Base-by-base conservation (phyloP, 2,329 filamentous ascomycete species). In the Epicoccum nigrum region DNA sequence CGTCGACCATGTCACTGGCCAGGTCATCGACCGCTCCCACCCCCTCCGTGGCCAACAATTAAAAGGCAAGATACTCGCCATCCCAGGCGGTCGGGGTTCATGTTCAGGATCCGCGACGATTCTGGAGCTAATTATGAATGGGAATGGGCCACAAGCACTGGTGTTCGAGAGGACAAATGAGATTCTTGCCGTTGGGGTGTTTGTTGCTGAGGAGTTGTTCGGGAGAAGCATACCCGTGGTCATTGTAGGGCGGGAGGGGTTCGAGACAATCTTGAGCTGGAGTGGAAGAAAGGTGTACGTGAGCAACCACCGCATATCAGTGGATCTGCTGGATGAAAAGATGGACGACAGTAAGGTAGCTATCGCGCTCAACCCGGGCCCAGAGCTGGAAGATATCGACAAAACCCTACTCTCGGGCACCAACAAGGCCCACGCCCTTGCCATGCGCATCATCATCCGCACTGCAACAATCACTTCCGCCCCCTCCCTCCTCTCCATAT, bases 31-130 rank as follows among this genome's bases (percentile, higher is more conserved):
- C 45, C 68, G 64, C 1, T 75, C 77, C 31, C 77, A 80, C 45
- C 73, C 74, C 0, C 57, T 81, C 2, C 58, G 55, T 6, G 76
- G 76, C 0, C 27, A 62, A 5, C 55, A 40, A 13, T 48, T 80
- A 0, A 55, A 65, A 3, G 63, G 61, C 9, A 59, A 60, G 0
- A 60, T 80, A 1, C 64, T 81, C 0, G 78, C 74, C 1, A 76
- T 80, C 12, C 77, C 79, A 0, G 63, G 72, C 15, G 72, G 78
- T n/a, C 72, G 77, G 16, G 77, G 78, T 2, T 81, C 79, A 6
- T 81, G 77, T 33, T 71, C 75, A 0, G 79, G 77, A 0, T 80
- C 78, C 12, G 70, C 69, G 1, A 73, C 76, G 1, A 68, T 80
- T n/a, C 55, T 81, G 5, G 77, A 81, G 54, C 56, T 80, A 0